Evolutionary conservation across 495 filamentous ascomycete species (phyloP).

Genomic region (Penicillium egyptiacum): DNA sequence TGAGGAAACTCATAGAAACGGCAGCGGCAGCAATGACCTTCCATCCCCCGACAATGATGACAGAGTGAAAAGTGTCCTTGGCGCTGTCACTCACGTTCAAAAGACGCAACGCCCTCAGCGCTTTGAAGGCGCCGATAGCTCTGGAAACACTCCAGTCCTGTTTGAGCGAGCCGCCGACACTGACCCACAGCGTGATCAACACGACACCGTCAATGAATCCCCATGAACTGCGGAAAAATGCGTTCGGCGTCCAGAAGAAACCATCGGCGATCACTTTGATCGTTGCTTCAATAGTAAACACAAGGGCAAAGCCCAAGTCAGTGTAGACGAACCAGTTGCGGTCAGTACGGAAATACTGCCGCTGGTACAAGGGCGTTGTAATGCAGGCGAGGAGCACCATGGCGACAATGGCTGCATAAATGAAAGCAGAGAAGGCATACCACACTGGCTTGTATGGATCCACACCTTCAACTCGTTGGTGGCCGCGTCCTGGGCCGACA

Average conservation of each 20-base stretch:
- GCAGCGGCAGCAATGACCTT: constrained; percentile 86
- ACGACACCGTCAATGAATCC: constrained; percentile 95
- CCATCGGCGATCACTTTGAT: constrained; percentile 97
- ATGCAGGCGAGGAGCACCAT: constrained; percentile 96
- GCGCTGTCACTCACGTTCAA: constrained; percentile 97
- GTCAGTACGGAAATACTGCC: constrained; percentile 70
- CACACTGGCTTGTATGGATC: constrained; percentile 83
- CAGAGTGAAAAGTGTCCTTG: constrained; percentile 92
- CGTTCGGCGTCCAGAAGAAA: constrained; percentile 96
- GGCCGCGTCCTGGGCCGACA: constrained; percentile 87
- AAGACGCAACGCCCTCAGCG: constrained; percentile 85
- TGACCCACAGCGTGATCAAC: constrained; percentile 93
- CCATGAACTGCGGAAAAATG: constrained; percentile 95
- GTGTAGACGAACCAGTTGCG: constrained; percentile 95
- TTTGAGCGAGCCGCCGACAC: constrained; percentile 76
- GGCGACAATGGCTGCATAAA: constrained; percentile 90
- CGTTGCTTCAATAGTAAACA: constrained; percentile 83
- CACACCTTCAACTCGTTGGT: constrained; percentile 80
- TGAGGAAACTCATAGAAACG: constrained; percentile 89
- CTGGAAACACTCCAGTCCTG: constrained; percentile 79
- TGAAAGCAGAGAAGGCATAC: constrained; percentile 90
- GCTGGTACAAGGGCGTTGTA: constrained; percentile 91
- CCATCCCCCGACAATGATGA: constrained; percentile 89
- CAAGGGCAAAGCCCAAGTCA: constrained; percentile 81
- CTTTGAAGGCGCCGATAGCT: constrained; percentile 96